These are phyloP conservation scores for Colletotrichum karsti DNA, from an alignment of 2,329 filamentous ascomycete species.

Conservation along the genomic window DNA sequence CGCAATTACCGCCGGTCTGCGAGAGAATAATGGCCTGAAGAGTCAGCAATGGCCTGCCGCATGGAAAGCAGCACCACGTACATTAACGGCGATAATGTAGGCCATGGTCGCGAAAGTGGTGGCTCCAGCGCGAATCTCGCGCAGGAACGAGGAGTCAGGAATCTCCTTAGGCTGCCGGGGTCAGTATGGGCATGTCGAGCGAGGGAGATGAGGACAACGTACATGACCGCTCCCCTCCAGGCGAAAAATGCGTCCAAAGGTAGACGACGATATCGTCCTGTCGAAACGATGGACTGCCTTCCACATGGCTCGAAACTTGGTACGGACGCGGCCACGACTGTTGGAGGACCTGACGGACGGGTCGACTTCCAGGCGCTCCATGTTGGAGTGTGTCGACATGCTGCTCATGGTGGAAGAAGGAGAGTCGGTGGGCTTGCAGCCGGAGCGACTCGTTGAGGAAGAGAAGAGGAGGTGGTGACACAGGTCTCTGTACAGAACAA, in stretches of 20 bases:
- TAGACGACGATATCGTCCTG: slow-evolving; percentile 47
- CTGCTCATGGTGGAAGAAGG: slow-evolving; percentile 24
- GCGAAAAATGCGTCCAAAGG: slow-evolving; percentile 69
- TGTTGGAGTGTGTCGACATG: slow-evolving; percentile 27
- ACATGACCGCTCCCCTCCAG: slow-evolving; percentile 76
- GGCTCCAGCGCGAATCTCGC: slow-evolving; percentile 80
- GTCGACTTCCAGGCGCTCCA: slow-evolving; percentile 25
- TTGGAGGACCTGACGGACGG: slow-evolving; percentile 6
- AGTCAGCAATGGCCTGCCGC: neutral
- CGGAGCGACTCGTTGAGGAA: slow-evolving; percentile 8
- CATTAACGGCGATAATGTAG: slow-evolving; percentile 82
- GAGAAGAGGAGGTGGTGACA: slow-evolving; percentile 15
- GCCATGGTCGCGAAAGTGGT: slow-evolving; percentile 86
- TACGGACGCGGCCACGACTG: slow-evolving; percentile 33
- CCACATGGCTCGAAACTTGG: slow-evolving; percentile 42
- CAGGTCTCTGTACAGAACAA: slow-evolving; percentile 25
- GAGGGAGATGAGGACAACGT: slow-evolving; percentile 37
- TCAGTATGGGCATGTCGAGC: neutral
- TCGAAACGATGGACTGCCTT: slow-evolving; percentile 46
- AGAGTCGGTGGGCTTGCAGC: slow-evolving; percentile 12
- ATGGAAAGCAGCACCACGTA: slow-evolving; percentile 38
- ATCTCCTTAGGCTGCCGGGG: slow-evolving; percentile 69
- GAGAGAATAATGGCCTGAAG: slow-evolving; percentile 74
- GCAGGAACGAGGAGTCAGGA: slow-evolving; percentile 75
- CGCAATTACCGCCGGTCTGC: slow-evolving; percentile 80